A percentile compares a stretch with the other conserved stretches of the same genome.
These are phyloP conservation scores for Piromyces finnis DNA, from an alignment of 192 early-diverging fungal species.

Conservation along the genomic window DNA sequence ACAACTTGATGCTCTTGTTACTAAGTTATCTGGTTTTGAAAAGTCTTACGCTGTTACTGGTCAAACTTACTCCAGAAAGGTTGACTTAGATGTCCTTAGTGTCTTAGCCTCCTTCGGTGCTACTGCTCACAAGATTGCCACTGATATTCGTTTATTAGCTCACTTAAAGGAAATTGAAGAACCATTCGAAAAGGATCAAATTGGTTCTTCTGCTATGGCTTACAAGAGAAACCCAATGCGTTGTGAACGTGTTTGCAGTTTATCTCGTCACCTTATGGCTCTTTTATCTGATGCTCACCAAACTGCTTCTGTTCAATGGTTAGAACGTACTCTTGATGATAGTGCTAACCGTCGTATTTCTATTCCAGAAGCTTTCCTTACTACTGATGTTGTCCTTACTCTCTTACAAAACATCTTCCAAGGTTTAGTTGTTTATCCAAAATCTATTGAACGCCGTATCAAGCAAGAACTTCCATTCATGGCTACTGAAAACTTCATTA, in stretches of 20 bases:
- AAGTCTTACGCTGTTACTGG: slow-evolving; percentile 80
- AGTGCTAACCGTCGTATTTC: slow-evolving; percentile 88
- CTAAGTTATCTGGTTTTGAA: slow-evolving; percentile 69
- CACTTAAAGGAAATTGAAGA: slow-evolving; percentile 97
- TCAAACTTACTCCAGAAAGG: slow-evolving; percentile 96
- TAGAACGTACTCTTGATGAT: slow-evolving; percentile 96
- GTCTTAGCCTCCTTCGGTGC: slow-evolving; percentile 83
- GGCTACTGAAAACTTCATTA: slow-evolving; percentile 99
- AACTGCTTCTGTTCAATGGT: slow-evolving; percentile 70
- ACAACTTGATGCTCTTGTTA: slow-evolving; percentile 73
- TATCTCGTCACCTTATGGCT: slow-evolving; percentile 86
- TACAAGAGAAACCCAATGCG: slow-evolving; percentile 99
- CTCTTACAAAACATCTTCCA: slow-evolving; percentile 91
- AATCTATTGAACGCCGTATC: slow-evolving; percentile 82
- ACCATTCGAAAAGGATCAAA: slow-evolving; percentile 98
- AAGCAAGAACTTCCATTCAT: slow-evolving; percentile 92
- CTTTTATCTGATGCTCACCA: slow-evolving; percentile 69
- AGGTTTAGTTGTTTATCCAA: slow-evolving; percentile 92
- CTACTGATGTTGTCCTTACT: slow-evolving; percentile 88
- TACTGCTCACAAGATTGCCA: slow-evolving; percentile 89
- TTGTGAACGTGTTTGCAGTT: slow-evolving; percentile 88
- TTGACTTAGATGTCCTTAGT: slow-evolving; percentile 79
- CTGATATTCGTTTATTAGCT: slow-evolving; percentile 87
- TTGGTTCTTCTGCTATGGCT: slow-evolving; percentile 92
- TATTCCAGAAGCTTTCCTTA: slow-evolving; percentile 91